phyloP scores from a whole-genome alignment of 2,329 filamentous ascomycete species.

The Lasiodiplodia sp. region DNA sequence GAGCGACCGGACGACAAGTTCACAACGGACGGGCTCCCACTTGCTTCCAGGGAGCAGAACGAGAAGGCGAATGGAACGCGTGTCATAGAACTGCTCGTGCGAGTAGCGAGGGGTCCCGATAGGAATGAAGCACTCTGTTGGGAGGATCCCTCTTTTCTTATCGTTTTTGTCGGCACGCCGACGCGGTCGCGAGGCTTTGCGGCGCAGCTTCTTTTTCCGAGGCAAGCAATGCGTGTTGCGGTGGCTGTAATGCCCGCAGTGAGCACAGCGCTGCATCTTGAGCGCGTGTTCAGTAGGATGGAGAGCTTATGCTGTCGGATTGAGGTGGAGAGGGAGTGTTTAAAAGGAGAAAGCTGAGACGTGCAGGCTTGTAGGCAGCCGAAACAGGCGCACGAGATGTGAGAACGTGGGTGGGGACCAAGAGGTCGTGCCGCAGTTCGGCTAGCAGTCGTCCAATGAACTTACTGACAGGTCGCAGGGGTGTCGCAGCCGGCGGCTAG shows the following conservation, averaged over 20 bases:
- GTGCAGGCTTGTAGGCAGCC: too few relatives aligned
- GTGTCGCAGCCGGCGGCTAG: too few relatives aligned
- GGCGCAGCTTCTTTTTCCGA: not conserved
- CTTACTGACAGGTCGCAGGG: too few relatives aligned
- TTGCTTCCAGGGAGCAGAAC: not conserved
- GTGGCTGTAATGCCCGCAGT: not conserved
- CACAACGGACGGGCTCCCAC: not conserved
- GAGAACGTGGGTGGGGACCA: too few relatives aligned
- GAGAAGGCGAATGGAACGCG: not conserved
- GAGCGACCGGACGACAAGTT: not conserved
- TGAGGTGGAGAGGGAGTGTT: not conserved
- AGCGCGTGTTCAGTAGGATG: not conserved
- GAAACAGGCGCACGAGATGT: too few relatives aligned
- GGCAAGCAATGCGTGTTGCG: not conserved
- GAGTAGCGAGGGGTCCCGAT: not conserved
- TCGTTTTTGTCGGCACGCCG: not conserved
- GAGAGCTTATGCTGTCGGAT: not conserved
- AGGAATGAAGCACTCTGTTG: not conserved
- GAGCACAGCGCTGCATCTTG: not conserved
- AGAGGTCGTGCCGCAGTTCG: too few relatives aligned
- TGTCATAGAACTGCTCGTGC: not conserved
- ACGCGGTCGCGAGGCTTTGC: not conserved
- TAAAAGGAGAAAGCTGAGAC: too few relatives aligned
- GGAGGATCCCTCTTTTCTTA: not conserved
- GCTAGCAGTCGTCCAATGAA: too few relatives aligned